phyloP scores from a whole-genome alignment of 2,329 filamentous ascomycete species.

The Alternaria ventricosa region DNA sequence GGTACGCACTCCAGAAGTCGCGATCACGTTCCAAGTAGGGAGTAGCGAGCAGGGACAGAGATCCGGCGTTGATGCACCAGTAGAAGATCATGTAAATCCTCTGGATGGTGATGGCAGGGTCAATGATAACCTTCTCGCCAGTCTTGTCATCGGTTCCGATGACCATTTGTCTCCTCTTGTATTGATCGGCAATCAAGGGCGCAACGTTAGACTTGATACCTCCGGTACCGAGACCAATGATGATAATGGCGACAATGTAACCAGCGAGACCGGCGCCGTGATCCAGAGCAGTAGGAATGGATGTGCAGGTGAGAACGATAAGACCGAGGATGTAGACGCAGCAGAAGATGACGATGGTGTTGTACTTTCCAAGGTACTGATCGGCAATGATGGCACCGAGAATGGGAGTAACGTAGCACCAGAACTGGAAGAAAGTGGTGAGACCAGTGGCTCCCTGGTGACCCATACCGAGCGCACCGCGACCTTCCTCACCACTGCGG shows the following conservation, averaged over 20 bases:
- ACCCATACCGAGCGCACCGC: constrained; percentile 52
- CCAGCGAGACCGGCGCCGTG: constrained; percentile 67
- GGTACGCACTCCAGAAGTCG: constrained; percentile 73
- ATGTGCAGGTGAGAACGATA: constrained; percentile 69
- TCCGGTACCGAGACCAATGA: constrained; percentile 76
- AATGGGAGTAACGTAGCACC: constrained; percentile 41
- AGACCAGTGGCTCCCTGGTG: constrained; percentile 55
- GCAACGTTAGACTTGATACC: constrained; percentile 83
- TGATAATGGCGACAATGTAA: constrained; percentile 66
- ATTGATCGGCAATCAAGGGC: constrained; percentile 58
- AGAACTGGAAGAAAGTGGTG: constrained; percentile 55
- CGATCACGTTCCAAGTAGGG: constrained; percentile 73
- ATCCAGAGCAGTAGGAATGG: constrained; percentile 69
- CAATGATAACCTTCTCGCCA: constrained; percentile 56
- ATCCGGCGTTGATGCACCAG: constrained; percentile 74
- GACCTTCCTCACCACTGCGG: constrained; percentile 45
- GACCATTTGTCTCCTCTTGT: constrained; percentile 51
- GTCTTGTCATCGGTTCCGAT: constrained; percentile 51
- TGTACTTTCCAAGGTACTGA: constrained; percentile 73
- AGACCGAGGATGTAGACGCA: constrained; percentile 70
- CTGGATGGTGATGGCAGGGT: constrained; percentile 56
- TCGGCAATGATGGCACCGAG: constrained; percentile 64
- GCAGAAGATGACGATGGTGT: constrained; percentile 72
- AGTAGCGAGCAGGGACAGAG: constrained; percentile 71
- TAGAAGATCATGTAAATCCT: constrained; percentile 70